Evolutionary conservation across 305 asterid genomes (phyloP).

Genomic region (Salvia sclarea): DNA sequence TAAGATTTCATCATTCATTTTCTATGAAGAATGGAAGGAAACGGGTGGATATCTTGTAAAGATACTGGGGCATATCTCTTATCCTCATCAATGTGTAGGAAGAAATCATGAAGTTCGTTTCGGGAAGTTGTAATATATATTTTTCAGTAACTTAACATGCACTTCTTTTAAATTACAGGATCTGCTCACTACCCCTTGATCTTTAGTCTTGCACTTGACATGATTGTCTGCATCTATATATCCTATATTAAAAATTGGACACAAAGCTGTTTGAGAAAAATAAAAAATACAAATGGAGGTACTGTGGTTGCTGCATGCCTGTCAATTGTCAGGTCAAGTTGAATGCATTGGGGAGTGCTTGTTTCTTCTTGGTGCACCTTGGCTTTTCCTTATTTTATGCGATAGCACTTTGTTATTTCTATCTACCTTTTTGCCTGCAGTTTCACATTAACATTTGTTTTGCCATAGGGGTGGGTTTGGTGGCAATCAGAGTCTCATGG

Average conservation of each 20-base stretch:
- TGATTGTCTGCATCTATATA: slow-evolving; percentile 13
- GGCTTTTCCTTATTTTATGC: slow-evolving; percentile 14
- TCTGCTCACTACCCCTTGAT: neutral
- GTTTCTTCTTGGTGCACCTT: slow-evolving; percentile 14
- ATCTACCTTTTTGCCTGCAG: slow-evolving; percentile 1
- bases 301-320: slow-evolving; percentile 9
- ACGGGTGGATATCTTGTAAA: no score
- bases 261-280: neutral
- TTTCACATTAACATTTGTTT: slow-evolving; percentile 20
- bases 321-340: neutral
- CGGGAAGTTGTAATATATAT: no score
- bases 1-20: no score
- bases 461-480: slow-evolving; percentile 72
- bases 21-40: no score
- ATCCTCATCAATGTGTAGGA: no score
- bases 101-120: no score
- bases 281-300: neutral
- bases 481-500: slow-evolving; percentile 52
- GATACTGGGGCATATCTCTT: no score
- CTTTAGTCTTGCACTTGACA: neutral
- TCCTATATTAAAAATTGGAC: neutral
- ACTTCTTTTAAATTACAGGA: no score
- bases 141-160: no score
- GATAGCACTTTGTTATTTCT: slow-evolving; percentile 3
- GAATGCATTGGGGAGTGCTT: neutral